Conservation (phyloP, 192 early-diverging fungal genomes). For the Dissophora ornata region DNA sequence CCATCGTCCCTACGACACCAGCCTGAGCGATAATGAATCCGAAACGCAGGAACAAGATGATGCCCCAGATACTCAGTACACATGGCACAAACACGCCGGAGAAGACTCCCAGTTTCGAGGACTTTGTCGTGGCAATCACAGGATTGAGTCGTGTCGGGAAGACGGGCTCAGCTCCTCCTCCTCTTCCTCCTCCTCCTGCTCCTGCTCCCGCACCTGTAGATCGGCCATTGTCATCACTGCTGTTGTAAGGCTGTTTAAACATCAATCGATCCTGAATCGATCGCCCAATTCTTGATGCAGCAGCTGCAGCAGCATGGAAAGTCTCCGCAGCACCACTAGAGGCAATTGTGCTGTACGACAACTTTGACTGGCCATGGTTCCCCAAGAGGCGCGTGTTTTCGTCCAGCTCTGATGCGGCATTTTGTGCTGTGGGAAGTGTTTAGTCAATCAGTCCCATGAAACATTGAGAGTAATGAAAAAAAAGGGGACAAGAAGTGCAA, state of each 20-base stretch:
- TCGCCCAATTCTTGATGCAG: not conserved
- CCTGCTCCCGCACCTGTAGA: no score
- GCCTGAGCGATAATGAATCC: conserved; percentile 74
- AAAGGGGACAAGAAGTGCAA: not conserved
- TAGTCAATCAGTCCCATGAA: no score
- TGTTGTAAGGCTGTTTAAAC: no score
- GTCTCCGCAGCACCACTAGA: not conserved
- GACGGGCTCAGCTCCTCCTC: conserved; percentile 6
- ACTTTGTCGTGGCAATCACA: conserved; percentile 33
- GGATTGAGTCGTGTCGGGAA: conserved; percentile 48
- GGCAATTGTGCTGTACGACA: not conserved
- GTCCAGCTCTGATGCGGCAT: not conserved
- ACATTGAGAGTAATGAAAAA: no score
- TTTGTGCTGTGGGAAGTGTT: not conserved
- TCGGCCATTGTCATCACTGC: not conserved
- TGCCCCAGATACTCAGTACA: conserved; percentile 77
- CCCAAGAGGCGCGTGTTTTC: conserved; percentile 20
- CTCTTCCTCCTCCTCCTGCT: conserved; percentile 2
- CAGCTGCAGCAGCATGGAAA: not conserved
- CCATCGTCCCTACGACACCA: conserved; percentile 70
- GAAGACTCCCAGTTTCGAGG: conserved; percentile 71
- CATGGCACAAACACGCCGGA: conserved; percentile 80
- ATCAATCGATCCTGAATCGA: not conserved
- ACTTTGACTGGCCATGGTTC: not conserved
- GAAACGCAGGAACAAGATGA: conserved; percentile 76